Base-by-base conservation (phyloP, 1,284 basidiomycete genomes). In the Marasmius fiardii region DNA sequence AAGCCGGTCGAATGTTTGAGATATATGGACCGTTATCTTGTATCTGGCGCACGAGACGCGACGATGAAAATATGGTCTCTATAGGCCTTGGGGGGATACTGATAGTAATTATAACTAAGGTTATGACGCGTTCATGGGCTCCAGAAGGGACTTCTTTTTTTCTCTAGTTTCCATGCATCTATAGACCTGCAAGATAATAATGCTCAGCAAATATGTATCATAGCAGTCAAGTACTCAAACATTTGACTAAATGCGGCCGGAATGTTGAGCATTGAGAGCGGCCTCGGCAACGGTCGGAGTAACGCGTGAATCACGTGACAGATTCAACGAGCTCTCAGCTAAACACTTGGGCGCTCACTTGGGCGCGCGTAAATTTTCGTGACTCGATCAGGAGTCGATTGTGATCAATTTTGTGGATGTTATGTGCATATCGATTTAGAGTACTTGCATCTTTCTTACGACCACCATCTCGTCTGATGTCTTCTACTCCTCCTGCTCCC, bases 11-110 rank as follows among this genome's bases (percentile, higher is more conserved):
- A 97, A 72, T 82, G 83, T 60, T 74, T 99, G 63, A 82, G 96
- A 53, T 99, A 97, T 73, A 97, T 98, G 87, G 96, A 99, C 73
- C 86, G 90, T 58, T 99, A 98, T 72, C 79, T 98, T 50, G 88
- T 94, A 39, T 91, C 92, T 24, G 97, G 97, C 43, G 95, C 89
- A 52, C 84, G 88, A 54, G 96, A 99, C 73, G 81, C 90, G 28
- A 80, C 82, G 44, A 83, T 98, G 64, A 98, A 98, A 76, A 88
- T 98, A 56, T 99, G 96, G 96, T 93, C 94, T 45, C 76, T 99
- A 72, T 98, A 80, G 45, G 39, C 35, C 12, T 37, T 34, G 5
- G n/a, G 41, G 28, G 12, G 18, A 24, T 23, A 20, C 21, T 43
- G 23, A 8, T 39, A 18, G 34, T 41, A 14, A 41, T 41, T 41